Percentiles rank a stretch among this genome's conserved stretches.
Conservation (phyloP, 768 basidiomycete genomes). For the Mycena haematopus region DNA sequence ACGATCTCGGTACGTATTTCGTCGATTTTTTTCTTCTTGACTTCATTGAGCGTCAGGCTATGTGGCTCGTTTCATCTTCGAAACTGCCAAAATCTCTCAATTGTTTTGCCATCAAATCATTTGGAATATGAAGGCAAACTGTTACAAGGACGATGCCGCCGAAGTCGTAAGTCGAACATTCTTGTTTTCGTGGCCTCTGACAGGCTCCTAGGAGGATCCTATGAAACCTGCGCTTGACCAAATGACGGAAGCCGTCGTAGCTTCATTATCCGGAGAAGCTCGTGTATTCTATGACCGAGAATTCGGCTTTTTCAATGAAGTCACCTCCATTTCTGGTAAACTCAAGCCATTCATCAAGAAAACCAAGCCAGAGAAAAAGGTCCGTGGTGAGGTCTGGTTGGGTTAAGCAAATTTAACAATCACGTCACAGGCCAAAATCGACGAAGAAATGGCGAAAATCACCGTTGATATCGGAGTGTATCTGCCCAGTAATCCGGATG, state of each 20-base stretch:
- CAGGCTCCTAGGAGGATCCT: conserved; percentile 76
- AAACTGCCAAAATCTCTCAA: conserved; percentile 96
- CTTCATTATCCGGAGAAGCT: conserved; percentile 87
- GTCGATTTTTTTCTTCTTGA: background rate
- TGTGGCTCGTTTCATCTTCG: conserved; percentile 93
- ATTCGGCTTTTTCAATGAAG: conserved; percentile 94
- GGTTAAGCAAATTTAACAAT: conserved; percentile 17
- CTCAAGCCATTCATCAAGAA: conserved; percentile 96
- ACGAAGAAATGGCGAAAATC: conserved; percentile 99
- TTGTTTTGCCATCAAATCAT: conserved; percentile 99
- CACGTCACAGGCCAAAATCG: conserved; percentile 85
- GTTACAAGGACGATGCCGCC: conserved; percentile 88
- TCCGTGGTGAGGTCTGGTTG: conserved; percentile 29
- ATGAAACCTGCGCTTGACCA: conserved; percentile 95
- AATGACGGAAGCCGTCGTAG: conserved; percentile 82
- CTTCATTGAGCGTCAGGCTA: conserved; percentile 63
- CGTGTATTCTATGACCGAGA: conserved; percentile 92
- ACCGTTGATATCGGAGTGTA: conserved; percentile 94
- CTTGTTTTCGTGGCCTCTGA: conserved; percentile 5
- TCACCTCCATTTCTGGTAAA: conserved; percentile 98
- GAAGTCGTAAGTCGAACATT: conserved; percentile 65
- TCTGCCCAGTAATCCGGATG: conserved; percentile 96
- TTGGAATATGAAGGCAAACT: conserved; percentile 99
- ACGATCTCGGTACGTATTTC: conserved; percentile 72
- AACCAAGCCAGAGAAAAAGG: conserved; percentile 97